Conservation (phyloP, 2,329 filamentous ascomycete species). For the Pseudopithomyces chartarum region DNA sequence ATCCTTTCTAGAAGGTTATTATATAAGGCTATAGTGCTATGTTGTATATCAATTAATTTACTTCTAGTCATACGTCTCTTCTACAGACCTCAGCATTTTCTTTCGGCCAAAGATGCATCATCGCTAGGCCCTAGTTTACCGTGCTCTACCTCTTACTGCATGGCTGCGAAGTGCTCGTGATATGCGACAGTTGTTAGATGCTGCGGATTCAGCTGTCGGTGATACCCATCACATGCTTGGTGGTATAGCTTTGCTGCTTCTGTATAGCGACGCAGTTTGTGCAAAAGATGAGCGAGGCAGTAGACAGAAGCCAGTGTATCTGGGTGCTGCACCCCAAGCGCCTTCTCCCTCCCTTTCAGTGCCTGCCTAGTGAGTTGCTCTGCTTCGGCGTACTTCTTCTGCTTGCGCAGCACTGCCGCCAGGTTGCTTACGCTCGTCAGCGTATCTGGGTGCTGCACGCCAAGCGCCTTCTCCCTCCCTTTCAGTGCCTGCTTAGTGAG, state of each 20-base stretch:
- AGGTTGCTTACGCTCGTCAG: no score
- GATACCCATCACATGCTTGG: constrained; percentile 1
- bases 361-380: background rate
- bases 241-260: constrained; percentile 5
- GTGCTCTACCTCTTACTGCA: constrained; percentile 4
- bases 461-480: no score
- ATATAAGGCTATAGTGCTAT: background rate
- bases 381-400: background rate
- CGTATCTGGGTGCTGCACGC: no score
- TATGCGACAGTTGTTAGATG: constrained; percentile 7
- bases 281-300: constrained; percentile 1
- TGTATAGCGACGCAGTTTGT: background rate
- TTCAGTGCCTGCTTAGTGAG: no score
- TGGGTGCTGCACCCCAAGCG: no score
- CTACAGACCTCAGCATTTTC: background rate
- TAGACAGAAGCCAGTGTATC: constrained; percentile 2
- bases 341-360: background rate
- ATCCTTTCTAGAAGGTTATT: background rate
- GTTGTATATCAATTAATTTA: background rate
- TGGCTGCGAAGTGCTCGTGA: background rate
- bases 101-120: background rate
- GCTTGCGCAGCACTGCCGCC: no score
- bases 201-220: background rate
- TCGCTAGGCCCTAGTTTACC: background rate
- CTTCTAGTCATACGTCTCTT: background rate